Evolutionary conservation across 2,329 filamentous ascomycete genomes (phyloP), one percentile per base, ranked within the genome.

Genomic region (Polytolypa hystricis): DNA sequence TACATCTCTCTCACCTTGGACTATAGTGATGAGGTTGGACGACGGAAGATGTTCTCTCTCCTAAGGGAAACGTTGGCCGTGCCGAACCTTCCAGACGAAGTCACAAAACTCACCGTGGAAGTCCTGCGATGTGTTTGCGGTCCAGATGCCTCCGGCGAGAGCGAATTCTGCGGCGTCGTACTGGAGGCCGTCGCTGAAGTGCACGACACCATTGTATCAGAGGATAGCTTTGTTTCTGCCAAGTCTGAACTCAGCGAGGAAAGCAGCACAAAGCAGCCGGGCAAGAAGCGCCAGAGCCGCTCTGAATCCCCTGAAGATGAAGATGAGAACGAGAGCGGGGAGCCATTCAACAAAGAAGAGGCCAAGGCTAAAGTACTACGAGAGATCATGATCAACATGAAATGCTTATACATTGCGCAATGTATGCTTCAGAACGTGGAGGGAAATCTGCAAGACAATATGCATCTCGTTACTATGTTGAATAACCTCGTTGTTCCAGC

Each of bases 361-460:
- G 69, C 69, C 31, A 93, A 87, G 63, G 84, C 83, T 1, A 77
- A 64, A 47, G 48, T 64, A 16, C 47, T 95, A 47, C 79, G 77
- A 46, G 86, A 95, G 61, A 91, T 95, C 54, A 79, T 95, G 67
- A 82, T 96, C 57, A 96, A 96, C 66, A 87, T 95, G 76, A 96
- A 96, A 64, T 96, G 91, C 58, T 71, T 98, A 43, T 84, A 95
- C 55, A 95, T 98, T 47, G 87, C 93, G 17, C 85, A 95, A 59
- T 96, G 86, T 67, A 94, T 96, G 83, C 72, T 98, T 35, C 79
- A 93, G 54, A 94, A 96, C 53, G 84, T 98, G 7, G 73, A 83
- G 36, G 84, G 85, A 42, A 83, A 83, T 51, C 68, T 96, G 25
- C 86, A 95, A 60, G 75, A 87, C 47, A 94, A 94, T 55, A 79